Evolutionary conservation across 805 yeast genomes (phyloP), one percentile per base, ranked within the genome.

Genomic region (Saccharomyces jurei): DNA sequence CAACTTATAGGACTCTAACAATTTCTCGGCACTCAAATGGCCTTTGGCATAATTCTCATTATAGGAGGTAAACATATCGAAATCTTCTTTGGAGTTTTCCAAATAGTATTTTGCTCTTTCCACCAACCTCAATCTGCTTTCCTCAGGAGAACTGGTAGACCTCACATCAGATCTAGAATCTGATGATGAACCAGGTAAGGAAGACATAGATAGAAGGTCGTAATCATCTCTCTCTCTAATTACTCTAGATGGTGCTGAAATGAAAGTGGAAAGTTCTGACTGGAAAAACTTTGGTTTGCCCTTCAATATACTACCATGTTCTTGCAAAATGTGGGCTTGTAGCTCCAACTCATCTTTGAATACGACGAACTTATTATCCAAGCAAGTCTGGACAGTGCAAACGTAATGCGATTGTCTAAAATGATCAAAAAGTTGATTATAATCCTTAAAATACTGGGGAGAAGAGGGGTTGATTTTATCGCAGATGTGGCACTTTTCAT

Each of bases 401-500:
- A 83, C 82, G 69, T 75, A 89, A 70, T 94, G 99, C 46, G 78
- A 82, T 3, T 65, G 68, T 60, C 74, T 76, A 70, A 94, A 94
- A 74, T 94, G 99, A 14, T 74, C 73, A 61, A 82, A 86, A 53
- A 94, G 75, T 44, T 81, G 75, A 48, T 86, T 86, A 66, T 92
- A 92, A 68, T 91, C 80, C 59, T 77, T 77, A 72, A 86, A 94
- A 70, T 87, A 90, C 60, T 81, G 84, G 0, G 95, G 95, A 28
- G 75, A 71, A 14, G 79, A 68, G 1, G 83, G 74, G 62, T 82
- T 78, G 2, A 77, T 68, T 66, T 81, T 84, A 60, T 90, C 96
- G 73, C 99, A 94, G 31, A 94, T 83, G 62, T 84, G 88, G 69
- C 99, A 94, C 60, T 84, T 82, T 66, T 91, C 97, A 69, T 94